Evolutionary conservation across 129 eudicot species (phyloP), one percentile per base, ranked within the genome.

Genomic region (Logfia minima): DNA sequence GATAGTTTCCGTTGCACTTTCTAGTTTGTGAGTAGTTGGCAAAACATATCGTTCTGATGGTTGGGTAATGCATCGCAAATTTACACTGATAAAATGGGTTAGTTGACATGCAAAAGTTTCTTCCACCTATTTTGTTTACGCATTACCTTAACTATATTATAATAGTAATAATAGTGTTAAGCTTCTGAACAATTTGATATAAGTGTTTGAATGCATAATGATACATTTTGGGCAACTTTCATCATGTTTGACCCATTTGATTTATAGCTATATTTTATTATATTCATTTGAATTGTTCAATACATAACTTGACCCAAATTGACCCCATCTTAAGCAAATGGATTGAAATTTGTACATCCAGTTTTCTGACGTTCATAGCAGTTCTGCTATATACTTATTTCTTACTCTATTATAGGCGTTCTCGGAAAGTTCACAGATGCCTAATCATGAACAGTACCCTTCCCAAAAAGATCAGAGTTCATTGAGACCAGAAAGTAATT

Each of bases 401-500:
- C 24, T 68, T 31, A 11, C 45, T 55, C 19, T 69, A 6, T 43
- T 78, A 58, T 61, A 94, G 99, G 86, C 86, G 82, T 81, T 75
- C 41, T 60, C 89, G 55, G 96, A 91, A 64, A 82, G 88, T 77
- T 78, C 77, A 43, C 88, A 83, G 65, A 75, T 83, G 79, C 82
- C 89, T 52, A 79, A 71, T 34, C 85, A 83, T 19, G 83, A 82
- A 52, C 96, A 89, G 41, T 84, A 81, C 59, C 60, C 86, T 76
- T 84, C 87, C 60, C 87, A 84, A 76, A 74, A 80, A 84, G 96
- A 87, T 58, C 85, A 88, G 63, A 83, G 67, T 71, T 29, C 81
- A 52, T 21, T 79, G 66, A 86, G 88, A 80, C 63, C 85, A 48
- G 92, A 86, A 22, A 39, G 88, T 17, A 82, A 68, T 70, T 84